Conservation (phyloP, 169 alveolate genomes). For the Theileria annulata region DNA sequence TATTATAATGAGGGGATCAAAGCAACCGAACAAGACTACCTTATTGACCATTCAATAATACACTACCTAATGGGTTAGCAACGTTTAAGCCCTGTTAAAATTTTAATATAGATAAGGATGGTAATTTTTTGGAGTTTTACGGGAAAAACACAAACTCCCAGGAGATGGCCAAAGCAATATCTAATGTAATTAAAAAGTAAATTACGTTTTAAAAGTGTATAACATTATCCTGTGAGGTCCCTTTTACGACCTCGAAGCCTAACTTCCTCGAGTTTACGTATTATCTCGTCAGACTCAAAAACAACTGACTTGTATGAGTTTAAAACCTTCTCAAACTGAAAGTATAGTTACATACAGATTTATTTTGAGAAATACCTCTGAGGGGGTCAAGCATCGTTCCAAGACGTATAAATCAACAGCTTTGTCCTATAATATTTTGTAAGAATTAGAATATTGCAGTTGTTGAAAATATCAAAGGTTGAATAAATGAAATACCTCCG, state of each 20-base stretch:
- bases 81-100: neutral
- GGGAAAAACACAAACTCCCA: conserved; percentile 84
- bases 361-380: conserved; percentile 19
- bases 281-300: neutral
- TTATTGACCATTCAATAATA: conserved; percentile 87
- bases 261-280: conserved; percentile 58
- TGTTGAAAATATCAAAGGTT: neutral
- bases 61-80: conserved; percentile 80
- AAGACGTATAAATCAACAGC: conserved; percentile 78
- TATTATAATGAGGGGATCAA: conserved; percentile 70
- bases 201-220: neutral
- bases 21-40: conserved; percentile 73
- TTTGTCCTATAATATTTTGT: conserved; percentile 61
- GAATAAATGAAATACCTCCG: conserved; percentile 64
- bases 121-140: conserved; percentile 86
- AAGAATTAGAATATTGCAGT: neutral
- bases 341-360: neutral
- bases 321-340: conserved; percentile 35
- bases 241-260: conserved; percentile 76
- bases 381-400: conserved; percentile 62
- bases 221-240: conserved; percentile 64
- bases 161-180: conserved; percentile 73
- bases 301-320: conserved; percentile 21
- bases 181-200: conserved; percentile 33
- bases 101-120: conserved; percentile 67